A percentile compares a stretch with the other conserved stretches of the same genome.
These are phyloP conservation scores for Leptographium lundbergii DNA, from an alignment of 2,329 filamentous ascomycete species.

Conservation along the genomic window DNA sequence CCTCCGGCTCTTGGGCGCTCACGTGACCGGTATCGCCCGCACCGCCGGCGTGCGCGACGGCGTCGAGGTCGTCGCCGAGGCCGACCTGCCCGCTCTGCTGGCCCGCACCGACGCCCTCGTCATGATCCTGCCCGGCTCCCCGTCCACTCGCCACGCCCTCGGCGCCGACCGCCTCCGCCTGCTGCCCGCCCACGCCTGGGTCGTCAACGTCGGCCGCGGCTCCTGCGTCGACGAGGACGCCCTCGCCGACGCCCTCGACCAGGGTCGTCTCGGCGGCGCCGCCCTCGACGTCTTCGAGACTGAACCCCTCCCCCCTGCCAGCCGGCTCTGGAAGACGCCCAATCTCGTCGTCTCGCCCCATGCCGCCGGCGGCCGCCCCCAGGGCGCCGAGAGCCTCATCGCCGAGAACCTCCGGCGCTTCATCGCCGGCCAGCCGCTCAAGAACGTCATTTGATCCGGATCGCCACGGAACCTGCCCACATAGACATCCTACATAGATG, in stretches of 20 bases:
- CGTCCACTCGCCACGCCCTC: slow-evolving; percentile 25
- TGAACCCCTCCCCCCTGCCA: slow-evolving; percentile 29
- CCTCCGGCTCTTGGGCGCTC: slow-evolving; percentile 34
- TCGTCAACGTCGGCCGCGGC: slow-evolving; percentile 36
- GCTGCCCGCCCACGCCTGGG: slow-evolving; percentile 26
- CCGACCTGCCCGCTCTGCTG: slow-evolving; percentile 24
- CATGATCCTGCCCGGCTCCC: slow-evolving; percentile 33
- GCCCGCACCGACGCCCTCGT: slow-evolving; percentile 32
- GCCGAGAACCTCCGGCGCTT: slow-evolving; percentile 48
- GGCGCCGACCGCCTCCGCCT: slow-evolving; percentile 24
- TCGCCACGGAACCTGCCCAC: too few species aligned
- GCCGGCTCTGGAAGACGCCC: slow-evolving; percentile 14
- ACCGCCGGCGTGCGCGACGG: slow-evolving; percentile 40
- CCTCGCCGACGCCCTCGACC: slow-evolving; percentile 30
- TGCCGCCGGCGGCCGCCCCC: slow-evolving; percentile 45
- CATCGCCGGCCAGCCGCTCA: slow-evolving; percentile 44
- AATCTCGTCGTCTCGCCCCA: slow-evolving; percentile 15
- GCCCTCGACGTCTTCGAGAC: slow-evolving; percentile 34
- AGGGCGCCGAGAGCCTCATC: slow-evolving; percentile 46
- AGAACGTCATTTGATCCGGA: slow-evolving; percentile 27
- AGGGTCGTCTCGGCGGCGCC: slow-evolving; percentile 31
- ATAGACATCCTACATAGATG: background rate
- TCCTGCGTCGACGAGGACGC: slow-evolving; percentile 36
- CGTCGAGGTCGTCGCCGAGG: slow-evolving; percentile 27
- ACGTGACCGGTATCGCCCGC: slow-evolving; percentile 46